Conservation (phyloP, 345 rosid genomes). For the Lepidium sativum region DNA sequence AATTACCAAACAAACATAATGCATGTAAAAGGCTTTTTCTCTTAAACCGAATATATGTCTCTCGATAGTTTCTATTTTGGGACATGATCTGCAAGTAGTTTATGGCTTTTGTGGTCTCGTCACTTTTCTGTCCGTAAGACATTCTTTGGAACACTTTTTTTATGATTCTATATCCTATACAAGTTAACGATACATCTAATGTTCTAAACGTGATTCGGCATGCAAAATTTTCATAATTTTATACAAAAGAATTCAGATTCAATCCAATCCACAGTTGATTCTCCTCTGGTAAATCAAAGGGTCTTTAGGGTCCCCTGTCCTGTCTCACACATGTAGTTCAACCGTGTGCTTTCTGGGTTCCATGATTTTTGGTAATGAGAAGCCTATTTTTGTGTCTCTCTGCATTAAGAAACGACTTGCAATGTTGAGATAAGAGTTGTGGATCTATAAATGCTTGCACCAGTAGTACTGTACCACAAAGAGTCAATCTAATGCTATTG, state of each 20-base stretch:
- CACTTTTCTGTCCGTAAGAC: neutral
- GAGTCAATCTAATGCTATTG: neutral
- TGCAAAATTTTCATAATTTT: constrained; percentile 4
- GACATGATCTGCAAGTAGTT: neutral
- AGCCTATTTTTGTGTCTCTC: constrained; percentile 1
- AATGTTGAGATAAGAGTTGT: constrained; percentile 11
- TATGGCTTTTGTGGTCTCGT: neutral
- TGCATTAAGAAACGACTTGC: constrained; percentile 23
- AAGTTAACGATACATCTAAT: constrained; percentile 6
- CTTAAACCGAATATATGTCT: neutral
- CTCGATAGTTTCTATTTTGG: neutral
- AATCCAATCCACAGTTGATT: constrained; percentile 1
- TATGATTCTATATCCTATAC: constrained; percentile 6
- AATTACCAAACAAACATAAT: neutral
- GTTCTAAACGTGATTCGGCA: neutral
- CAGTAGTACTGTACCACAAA: neutral
- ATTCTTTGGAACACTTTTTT: neutral
- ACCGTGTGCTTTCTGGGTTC: constrained; percentile 15
- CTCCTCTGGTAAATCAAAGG: constrained; percentile 11
- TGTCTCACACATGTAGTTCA: constrained; percentile 12
- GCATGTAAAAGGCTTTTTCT: neutral
- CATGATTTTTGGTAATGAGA: constrained; percentile 7
- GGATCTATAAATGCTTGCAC: neutral
- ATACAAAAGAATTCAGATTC: neutral
- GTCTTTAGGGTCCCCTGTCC: constrained; percentile 4